Evolutionary conservation across 129 eudicot species (phyloP).

Genomic region (Lactuca sativa): DNA sequence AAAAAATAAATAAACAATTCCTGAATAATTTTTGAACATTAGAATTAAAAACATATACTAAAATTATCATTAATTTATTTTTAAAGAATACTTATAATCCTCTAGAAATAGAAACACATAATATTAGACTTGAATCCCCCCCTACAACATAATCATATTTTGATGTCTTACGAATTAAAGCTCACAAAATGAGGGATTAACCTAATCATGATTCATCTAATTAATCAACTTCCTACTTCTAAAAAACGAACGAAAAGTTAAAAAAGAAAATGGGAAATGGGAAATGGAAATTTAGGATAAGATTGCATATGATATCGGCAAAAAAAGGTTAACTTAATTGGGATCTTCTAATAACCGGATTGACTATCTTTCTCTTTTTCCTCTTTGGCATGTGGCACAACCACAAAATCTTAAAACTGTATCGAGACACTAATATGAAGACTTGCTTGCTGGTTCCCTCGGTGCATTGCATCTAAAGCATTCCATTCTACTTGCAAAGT

Average conservation of each 20-base stretch:
- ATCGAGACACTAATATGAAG: conserved; percentile 36
- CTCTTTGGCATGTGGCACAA: neutral
- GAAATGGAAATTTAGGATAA: neutral
- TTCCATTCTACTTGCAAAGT: conserved; percentile 95
- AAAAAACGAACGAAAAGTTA: neutral
- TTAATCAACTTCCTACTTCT: conserved; percentile 4
- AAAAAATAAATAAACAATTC: too few species aligned
- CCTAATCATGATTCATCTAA: conserved; percentile 10
- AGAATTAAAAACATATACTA: too few species aligned
- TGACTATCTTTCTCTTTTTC: neutral
- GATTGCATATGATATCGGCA: conserved; percentile 4
- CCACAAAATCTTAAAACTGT: conserved; percentile 4
- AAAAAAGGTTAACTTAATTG: conserved; percentile 2
- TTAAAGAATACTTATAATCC: neutral
- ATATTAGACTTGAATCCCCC: conserved; percentile 14
- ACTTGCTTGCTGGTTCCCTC: conserved; percentile 68
- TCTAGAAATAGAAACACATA: neutral
- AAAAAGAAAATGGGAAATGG: neutral
- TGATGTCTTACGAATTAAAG: conserved; percentile 10
- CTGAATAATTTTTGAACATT: neutral
- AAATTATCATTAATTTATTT: neutral
- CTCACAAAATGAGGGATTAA: conserved; percentile 15
- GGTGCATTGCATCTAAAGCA: conserved; percentile 98
- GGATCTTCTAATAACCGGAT: neutral
- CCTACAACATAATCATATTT: conserved; percentile 10